These are phyloP conservation scores for Wickerhamomyces chambardii DNA, from an alignment of 805 yeast genomes.

Conservation along the genomic window DNA sequence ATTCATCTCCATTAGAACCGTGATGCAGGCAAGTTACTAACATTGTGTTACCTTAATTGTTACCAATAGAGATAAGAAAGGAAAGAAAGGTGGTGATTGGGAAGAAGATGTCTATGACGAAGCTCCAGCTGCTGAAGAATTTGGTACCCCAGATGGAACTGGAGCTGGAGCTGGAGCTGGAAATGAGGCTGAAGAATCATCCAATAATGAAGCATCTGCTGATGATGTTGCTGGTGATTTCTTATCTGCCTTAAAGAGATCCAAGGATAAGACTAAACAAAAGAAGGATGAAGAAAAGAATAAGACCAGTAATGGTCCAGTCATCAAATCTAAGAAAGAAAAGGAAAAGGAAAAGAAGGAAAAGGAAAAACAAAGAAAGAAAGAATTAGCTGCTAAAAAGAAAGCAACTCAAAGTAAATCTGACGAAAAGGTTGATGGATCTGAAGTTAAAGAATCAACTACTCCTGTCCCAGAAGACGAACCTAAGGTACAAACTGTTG, in stretches of 20 bases:
- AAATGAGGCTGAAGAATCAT: conserved; percentile 12
- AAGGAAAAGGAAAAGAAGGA: conserved; percentile 94
- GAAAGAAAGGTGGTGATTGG: conserved; percentile 68
- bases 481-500: no score
- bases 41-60: conserved; percentile 16
- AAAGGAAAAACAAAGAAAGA: conserved; percentile 82
- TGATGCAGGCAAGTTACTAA: neutral
- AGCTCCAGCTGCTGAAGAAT: conserved; percentile 42
- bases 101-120: conserved; percentile 62
- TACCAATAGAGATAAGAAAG: conserved; percentile 53
- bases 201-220: conserved; percentile 20
- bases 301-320: conserved; percentile 46
- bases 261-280: conserved; percentile 69
- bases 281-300: conserved; percentile 49
- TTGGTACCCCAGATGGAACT: conserved; percentile 32
- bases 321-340: conserved; percentile 85
- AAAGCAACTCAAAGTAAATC: conserved; percentile 59
- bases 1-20: no score
- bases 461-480: conserved; percentile 26
- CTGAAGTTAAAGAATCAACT: conserved; percentile 27
- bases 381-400: conserved; percentile 81
- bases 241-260: conserved; percentile 73
- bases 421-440: conserved; percentile 37
- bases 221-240: conserved; percentile 55
- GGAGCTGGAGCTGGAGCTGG: no score